phyloP scores from a whole-genome alignment of 768 basidiomycete genomes.

The Ramaria rubella region DNA sequence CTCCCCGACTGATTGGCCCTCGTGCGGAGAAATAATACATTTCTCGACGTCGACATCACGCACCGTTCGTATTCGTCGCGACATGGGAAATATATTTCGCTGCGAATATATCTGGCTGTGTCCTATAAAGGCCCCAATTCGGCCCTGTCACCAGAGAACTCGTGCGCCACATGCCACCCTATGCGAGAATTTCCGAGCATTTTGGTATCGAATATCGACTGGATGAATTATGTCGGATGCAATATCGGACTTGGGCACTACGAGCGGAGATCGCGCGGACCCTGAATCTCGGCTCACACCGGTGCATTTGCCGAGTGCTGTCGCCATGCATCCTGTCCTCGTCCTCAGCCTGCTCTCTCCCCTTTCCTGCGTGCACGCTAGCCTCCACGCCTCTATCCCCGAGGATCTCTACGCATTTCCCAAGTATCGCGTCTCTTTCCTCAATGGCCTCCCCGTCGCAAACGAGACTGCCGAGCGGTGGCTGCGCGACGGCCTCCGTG shows the following conservation, averaged over 20 bases:
- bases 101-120: too few relatives aligned
- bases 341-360: slow-evolving; percentile 13
- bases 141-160: too few relatives aligned
- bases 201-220: too few relatives aligned
- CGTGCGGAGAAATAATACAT: too few relatives aligned
- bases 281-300: slow-evolving; percentile 11
- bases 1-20: not conserved
- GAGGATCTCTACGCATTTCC: slow-evolving; percentile 79
- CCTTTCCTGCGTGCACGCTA: slow-evolving; percentile 16
- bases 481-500: slow-evolving; percentile 64
- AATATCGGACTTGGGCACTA: too few relatives aligned
- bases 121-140: too few relatives aligned
- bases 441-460: slow-evolving; percentile 68
- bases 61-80: not conserved
- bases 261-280: not conserved
- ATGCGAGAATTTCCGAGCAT: too few relatives aligned
- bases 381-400: slow-evolving; percentile 61
- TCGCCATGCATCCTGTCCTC: slow-evolving; percentile 12
- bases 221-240: too few relatives aligned
- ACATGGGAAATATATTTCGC: too few relatives aligned
- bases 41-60: too few relatives aligned
- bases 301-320: not conserved
- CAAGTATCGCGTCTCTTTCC: slow-evolving; percentile 72
- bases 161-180: too few relatives aligned
- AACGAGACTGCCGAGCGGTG: slow-evolving; percentile 70